These are phyloP conservation scores for Magnaporthiopsis rhizophila DNA, from an alignment of 2,329 filamentous ascomycete genomes.

Conservation along the genomic window DNA sequence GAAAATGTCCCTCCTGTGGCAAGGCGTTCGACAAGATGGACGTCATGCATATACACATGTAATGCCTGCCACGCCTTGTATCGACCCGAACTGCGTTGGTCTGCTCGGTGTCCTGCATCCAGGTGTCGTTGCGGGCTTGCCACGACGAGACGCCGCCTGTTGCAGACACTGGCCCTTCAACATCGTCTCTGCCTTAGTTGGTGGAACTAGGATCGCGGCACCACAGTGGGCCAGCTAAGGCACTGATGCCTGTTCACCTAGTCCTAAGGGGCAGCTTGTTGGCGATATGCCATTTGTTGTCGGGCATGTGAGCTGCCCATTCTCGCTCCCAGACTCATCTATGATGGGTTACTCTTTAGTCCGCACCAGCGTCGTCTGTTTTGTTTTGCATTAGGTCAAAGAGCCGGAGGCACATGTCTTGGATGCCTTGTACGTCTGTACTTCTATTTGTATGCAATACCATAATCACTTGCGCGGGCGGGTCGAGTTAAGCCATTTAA, in stretches of 20 bases:
- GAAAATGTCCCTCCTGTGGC: slow-evolving; percentile 93
- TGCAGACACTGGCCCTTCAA: background rate
- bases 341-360: background rate
- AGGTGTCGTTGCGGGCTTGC: background rate
- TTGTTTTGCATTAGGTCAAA: background rate
- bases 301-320: background rate
- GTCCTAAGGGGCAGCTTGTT: background rate
- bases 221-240: background rate
- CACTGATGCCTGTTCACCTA: background rate
- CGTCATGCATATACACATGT: slow-evolving; percentile 63
- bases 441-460: background rate
- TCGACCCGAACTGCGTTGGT: background rate
- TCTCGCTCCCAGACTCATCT: background rate
- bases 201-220: background rate
- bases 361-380: background rate
- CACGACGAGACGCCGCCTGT: background rate
- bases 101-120: background rate
- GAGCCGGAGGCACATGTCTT: background rate
- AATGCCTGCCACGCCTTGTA: slow-evolving; percentile 1
- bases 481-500: too few relatives aligned
- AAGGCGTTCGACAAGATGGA: slow-evolving; percentile 88
- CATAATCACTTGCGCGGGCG: background rate
- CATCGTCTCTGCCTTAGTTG: background rate
- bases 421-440: background rate
- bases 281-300: background rate